Evolutionary conservation across 768 basidiomycete genomes (phyloP), one percentile per base, ranked within the genome.

Genomic region (Leucocoprinus sp.): DNA sequence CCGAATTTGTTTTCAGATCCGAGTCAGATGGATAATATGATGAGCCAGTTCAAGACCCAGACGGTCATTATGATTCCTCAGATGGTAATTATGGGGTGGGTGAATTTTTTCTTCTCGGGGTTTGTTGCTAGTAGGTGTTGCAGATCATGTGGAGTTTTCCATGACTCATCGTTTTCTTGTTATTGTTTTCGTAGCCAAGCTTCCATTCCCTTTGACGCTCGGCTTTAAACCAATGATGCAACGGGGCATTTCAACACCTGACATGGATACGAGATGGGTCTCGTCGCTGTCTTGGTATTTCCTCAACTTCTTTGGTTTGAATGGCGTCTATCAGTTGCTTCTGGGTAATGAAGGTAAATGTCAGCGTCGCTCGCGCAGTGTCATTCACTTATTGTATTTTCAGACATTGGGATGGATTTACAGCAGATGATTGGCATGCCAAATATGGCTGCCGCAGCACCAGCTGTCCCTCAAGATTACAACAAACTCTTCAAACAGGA

Each of bases 51-150:
- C 84, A 97, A 97, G 72, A 97, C 95, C 15, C 96, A 99, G 65
- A 91, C 90, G 76, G 92, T 97, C 39, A 93, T 96, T 88, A 97
- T 98, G 88, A 86, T 95, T 11, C 90, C 88, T 14, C 88, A 98
- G 65, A 97, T 97, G 86, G 75, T 96, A 50, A 91, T 98, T 54
- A 98, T 98, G 95, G 93, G 93, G 42, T 98, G 95, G 89, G 97
- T 99, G 67, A 97, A 93, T 64, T 92, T 93, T 64, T 99, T 99
- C 80, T 99, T 98, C 69, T 87, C 95, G 57, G 96, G 96, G 22
- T 97, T 98, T 61, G 88, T 99, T 48, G 74, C 97, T 48, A 97
- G 95, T 98, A 61, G 63, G 93, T 80, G 28, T 36, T 43, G 27
- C 42, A 42, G 37, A 34, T 17, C 21, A 33, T 40, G 19, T 14